A percentile compares a stretch with the other conserved stretches of the same genome.
phyloP scores from a whole-genome alignment of 2,329 filamentous ascomycete genomes.

The Colletotrichum sp. region DNA sequence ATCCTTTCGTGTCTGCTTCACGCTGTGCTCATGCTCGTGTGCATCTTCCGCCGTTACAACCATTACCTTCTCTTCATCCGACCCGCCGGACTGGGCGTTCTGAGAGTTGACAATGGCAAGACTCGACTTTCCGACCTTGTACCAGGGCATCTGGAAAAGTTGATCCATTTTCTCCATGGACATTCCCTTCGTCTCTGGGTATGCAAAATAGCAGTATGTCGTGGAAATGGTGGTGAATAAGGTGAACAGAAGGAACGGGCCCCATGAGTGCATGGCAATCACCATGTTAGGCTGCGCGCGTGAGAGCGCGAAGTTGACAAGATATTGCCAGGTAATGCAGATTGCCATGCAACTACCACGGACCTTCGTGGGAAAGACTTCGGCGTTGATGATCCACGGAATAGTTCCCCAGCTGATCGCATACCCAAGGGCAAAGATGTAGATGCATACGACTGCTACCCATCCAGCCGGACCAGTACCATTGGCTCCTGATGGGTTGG shows the following conservation, averaged over 20 bases:
- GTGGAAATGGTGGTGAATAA: background rate
- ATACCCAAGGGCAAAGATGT: background rate
- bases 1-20: background rate
- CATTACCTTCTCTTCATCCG: background rate
- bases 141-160: background rate
- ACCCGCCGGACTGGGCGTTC: background rate
- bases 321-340: background rate
- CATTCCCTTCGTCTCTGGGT: slow-evolving; percentile 38
- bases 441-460: background rate
- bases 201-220: slow-evolving; percentile 41
- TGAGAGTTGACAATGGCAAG: background rate
- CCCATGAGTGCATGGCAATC: background rate
- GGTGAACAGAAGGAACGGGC: background rate
- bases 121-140: background rate
- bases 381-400: background rate
- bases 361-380: background rate
- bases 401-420: background rate
- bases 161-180: slow-evolving; percentile 8
- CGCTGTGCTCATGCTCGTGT: background rate
- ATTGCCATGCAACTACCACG: background rate
- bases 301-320: background rate
- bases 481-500: background rate
- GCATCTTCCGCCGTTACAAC: background rate
- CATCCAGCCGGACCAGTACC: background rate
- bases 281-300: background rate